A percentile compares a stretch with the other conserved stretches of the same genome.
Conservation (phyloP, 2,329 filamentous ascomycete species). For the Xylariaceae sp. region DNA sequence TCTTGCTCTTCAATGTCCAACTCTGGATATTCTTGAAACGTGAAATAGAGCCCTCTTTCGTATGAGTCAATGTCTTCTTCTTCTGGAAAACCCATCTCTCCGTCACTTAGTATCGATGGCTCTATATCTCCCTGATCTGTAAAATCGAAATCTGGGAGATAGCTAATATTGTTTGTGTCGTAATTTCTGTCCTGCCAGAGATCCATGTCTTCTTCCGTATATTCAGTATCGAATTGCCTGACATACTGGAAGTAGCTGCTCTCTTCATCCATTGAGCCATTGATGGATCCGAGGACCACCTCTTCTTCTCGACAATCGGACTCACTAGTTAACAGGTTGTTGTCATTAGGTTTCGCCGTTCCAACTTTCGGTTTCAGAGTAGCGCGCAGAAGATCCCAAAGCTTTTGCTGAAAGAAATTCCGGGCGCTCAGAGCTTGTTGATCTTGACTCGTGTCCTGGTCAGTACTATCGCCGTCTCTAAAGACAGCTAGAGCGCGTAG, state of each 20-base stretch:
- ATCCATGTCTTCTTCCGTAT: neutral
- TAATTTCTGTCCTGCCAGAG: neutral
- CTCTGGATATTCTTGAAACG: too few species aligned
- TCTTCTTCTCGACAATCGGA: neutral
- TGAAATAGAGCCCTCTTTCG: too few species aligned
- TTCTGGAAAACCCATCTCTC: too few species aligned
- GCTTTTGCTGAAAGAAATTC: constrained; percentile 15
- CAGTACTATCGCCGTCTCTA: constrained; percentile 3
- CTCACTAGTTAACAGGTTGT: neutral
- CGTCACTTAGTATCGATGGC: too few species aligned
- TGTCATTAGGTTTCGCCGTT: too few species aligned
- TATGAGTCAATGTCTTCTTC: too few species aligned
- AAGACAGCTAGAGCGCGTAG: constrained; percentile 18
- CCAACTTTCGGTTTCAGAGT: constrained; percentile 19
- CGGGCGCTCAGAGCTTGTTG: neutral
- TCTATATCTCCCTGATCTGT: too few species aligned
- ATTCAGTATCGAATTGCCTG: neutral
- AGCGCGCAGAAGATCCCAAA: constrained; percentile 24
- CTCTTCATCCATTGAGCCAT: neutral
- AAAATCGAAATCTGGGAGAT: neutral
- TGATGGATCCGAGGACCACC: too few species aligned
- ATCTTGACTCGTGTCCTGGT: too few species aligned
- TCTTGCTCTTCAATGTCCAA: too few species aligned
- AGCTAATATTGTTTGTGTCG: neutral
- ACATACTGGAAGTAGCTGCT: neutral